Evolutionary conservation across 176 grass and related monocot species (phyloP).

Genomic region (Typha latifolia): DNA sequence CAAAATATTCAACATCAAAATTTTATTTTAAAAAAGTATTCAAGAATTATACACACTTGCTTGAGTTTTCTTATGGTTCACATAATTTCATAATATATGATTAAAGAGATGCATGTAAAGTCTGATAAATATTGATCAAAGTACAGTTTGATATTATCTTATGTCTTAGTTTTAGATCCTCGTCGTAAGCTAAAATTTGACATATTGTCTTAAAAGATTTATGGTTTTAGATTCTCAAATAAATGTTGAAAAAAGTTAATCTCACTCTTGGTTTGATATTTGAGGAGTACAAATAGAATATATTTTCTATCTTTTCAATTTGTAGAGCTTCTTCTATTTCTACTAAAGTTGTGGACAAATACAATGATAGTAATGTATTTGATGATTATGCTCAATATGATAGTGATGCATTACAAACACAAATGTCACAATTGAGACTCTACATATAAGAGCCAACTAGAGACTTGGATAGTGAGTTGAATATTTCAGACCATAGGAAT

Average conservation of each 20-base stretch:
- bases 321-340: background rate
- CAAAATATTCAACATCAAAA: background rate
- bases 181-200: background rate
- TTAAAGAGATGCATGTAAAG: background rate
- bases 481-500: background rate
- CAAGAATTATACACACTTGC: background rate
- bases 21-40: background rate
- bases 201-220: background rate
- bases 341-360: too few relatives aligned
- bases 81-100: background rate
- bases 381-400: too few relatives aligned
- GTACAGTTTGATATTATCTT: background rate
- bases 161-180: background rate
- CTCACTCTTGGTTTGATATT: background rate
- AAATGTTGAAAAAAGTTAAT: background rate
- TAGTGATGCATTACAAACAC: too few relatives aligned
- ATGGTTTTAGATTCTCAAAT: too few relatives aligned
- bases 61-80: background rate
- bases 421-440: too few relatives aligned
- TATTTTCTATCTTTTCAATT: background rate
- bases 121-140: background rate
- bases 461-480: background rate
- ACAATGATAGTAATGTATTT: too few relatives aligned
- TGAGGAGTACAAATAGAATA: background rate
- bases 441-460: too few relatives aligned